Evolutionary conservation across 139 green algal genomes (phyloP), one percentile per base, ranked within the genome.

Genomic region (Tetraselmis striata): DNA sequence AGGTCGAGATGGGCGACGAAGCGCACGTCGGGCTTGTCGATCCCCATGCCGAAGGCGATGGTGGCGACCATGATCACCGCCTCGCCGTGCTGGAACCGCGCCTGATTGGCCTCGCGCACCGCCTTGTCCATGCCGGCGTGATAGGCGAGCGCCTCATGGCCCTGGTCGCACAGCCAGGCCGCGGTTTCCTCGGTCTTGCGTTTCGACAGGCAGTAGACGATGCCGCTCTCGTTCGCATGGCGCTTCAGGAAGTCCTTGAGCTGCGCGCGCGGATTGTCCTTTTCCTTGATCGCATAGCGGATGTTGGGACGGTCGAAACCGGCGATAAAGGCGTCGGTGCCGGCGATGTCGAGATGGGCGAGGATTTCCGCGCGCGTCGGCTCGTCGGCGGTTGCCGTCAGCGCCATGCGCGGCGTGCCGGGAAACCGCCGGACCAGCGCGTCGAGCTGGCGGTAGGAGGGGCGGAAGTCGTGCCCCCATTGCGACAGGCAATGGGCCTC

Each of bases 1-100:
- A 77, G 26, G 5, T 2, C 5, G 26, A 30, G 30, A 58, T 88
- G 84, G 2, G 85, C 78, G 25, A 88, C 84, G 74, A 78, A 83
- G n/a, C 84, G 78, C 28, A 88, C 84, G 59, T 85, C 82, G 26
- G 79, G 74, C 28, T 86, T 78, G 80, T 89, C 84, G 31, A 89
- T 88, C 28, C 85, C 85, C 85, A 78, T 76, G 5, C 84, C 84
- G 86, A 88, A 88, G 25, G 85, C 85, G 32, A 88, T 59, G 18
- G 85, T 88, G 27, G 85, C 85, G 26, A 79, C 45, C 23, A 88
- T 78, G 28, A 88, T 28, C 2, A 78, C 67, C 22, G 80, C 29
- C 77, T 59, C 45, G 2, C 80, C 84, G 29, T 24, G 23, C 27
- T 30, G 32, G 84, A 84, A 89, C 24, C 82, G 77, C 0, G 79